Evolutionary conservation across 2,329 filamentous ascomycete genomes (phyloP).

Genomic region (Orbilia javanica): DNA sequence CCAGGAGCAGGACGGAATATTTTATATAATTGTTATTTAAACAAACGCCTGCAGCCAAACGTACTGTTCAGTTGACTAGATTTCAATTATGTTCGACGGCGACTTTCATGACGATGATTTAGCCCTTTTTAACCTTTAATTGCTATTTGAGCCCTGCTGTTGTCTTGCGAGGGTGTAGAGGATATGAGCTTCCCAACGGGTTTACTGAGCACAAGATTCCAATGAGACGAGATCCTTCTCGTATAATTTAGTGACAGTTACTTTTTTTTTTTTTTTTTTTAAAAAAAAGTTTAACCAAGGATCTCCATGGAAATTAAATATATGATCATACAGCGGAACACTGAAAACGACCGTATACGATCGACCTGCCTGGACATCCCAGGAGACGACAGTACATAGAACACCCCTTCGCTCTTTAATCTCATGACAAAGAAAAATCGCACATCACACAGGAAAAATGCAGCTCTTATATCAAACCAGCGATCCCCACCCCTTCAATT

Average conservation of each 20-base stretch:
- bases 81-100: constrained; percentile 22
- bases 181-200: no score
- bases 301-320: background rate
- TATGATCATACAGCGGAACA: no score
- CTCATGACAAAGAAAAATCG: background rate
- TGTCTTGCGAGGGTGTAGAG: no score
- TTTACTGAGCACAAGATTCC: no score
- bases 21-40: constrained; percentile 6
- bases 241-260: no score
- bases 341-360: no score
- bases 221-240: no score
- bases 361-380: background rate
- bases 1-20: background rate
- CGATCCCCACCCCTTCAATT: background rate
- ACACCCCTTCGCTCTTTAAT: background rate
- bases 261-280: no score
- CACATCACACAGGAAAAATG: background rate
- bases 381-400: background rate
- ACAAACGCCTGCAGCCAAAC: background rate
- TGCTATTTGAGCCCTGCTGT: no score
- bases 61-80: background rate
- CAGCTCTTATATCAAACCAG: background rate
- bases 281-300: no score
- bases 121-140: no score
- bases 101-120: constrained; percentile 21